phyloP scores from a whole-genome alignment of 495 filamentous ascomycete genomes.

The Penicillium bialowiezense region DNA sequence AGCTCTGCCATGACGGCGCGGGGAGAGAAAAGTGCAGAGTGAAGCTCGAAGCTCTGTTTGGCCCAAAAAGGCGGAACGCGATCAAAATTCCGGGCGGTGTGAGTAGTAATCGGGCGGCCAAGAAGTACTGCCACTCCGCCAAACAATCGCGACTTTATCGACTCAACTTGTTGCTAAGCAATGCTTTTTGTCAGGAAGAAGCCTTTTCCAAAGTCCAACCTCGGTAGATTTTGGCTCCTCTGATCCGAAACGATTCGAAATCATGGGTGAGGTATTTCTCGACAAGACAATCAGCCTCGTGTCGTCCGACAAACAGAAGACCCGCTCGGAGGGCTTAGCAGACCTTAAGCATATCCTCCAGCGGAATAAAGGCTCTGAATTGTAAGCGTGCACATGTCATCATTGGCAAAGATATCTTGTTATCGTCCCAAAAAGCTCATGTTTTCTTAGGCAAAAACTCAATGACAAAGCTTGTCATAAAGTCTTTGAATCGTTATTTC shows the following conservation, averaged over 20 bases:
- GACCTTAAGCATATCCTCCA: constrained; percentile 64
- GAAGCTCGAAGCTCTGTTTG: constrained; percentile 29
- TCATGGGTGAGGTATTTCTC: constrained; percentile 38
- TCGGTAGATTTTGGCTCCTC: too few relatives aligned
- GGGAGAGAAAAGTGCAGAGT: constrained; percentile 17
- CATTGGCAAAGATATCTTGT: background rate
- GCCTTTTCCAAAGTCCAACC: background rate
- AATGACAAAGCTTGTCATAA: constrained; percentile 76
- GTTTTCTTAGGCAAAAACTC: constrained; percentile 43
- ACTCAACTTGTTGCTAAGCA: background rate
- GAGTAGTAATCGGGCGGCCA: background rate
- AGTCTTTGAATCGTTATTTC: constrained; percentile 80
- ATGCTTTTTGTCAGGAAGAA: background rate
- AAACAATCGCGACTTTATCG: constrained; percentile 8
- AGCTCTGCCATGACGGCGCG: constrained; percentile 50
- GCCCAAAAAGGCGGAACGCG: constrained; percentile 41
- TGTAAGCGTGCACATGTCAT: constrained; percentile 40
- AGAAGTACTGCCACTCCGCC: constrained; percentile 10
- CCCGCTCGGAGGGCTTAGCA: constrained; percentile 50
- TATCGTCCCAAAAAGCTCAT: constrained; percentile 15
- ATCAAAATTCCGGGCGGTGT: constrained; percentile 40
- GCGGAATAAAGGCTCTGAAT: constrained; percentile 54
- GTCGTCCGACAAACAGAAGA: constrained; percentile 52
- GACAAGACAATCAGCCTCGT: constrained; percentile 40
- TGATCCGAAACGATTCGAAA: background rate